phyloP scores from a whole-genome alignment of 768 basidiomycete genomes.

The Gloeopeniophorella convolvens region DNA sequence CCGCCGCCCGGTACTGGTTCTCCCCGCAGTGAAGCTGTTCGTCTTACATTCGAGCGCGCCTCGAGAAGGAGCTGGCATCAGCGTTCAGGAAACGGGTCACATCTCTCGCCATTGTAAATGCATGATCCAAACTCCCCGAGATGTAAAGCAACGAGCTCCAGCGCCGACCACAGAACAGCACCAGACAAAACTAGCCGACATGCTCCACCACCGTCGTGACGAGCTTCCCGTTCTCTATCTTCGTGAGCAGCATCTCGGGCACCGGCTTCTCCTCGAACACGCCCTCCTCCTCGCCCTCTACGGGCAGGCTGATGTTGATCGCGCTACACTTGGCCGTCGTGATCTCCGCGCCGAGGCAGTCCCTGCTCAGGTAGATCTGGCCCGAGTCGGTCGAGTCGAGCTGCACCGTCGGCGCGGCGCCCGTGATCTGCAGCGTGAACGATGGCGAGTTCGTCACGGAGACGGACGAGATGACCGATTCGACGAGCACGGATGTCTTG shows the following conservation, averaged over 20 bases:
- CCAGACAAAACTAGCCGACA: slow-evolving; percentile 35
- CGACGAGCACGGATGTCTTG: slow-evolving; percentile 82
- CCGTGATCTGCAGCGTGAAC: slow-evolving; percentile 88
- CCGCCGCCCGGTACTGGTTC: too few relatives aligned
- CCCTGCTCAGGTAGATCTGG: slow-evolving; percentile 86
- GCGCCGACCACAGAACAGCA: too few relatives aligned
- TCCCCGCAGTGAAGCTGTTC: too few relatives aligned
- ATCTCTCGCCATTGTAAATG: too few relatives aligned
- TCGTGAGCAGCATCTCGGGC: slow-evolving; percentile 93
- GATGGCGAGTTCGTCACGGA: slow-evolving; percentile 89
- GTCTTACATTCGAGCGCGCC: too few relatives aligned
- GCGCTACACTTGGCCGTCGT: slow-evolving; percentile 91
- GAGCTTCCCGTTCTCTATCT: slow-evolving; percentile 73
- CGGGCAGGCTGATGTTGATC: slow-evolving; percentile 86
- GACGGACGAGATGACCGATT: slow-evolving; percentile 88
- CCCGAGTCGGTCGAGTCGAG: slow-evolving; percentile 94
- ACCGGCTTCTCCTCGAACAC: slow-evolving; percentile 84
- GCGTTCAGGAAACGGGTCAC: too few relatives aligned
- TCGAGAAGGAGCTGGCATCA: too few relatives aligned
- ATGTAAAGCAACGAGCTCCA: too few relatives aligned
- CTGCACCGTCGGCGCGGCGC: slow-evolving; percentile 85
- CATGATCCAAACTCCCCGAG: too few relatives aligned
- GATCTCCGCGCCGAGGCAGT: slow-evolving; percentile 74
- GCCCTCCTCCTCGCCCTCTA: slow-evolving; percentile 86
- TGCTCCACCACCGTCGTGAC: slow-evolving; percentile 90